phyloP scores from a whole-genome alignment of 805 yeast genomes.

The Wickerhamomyces kurtzmanii region DNA sequence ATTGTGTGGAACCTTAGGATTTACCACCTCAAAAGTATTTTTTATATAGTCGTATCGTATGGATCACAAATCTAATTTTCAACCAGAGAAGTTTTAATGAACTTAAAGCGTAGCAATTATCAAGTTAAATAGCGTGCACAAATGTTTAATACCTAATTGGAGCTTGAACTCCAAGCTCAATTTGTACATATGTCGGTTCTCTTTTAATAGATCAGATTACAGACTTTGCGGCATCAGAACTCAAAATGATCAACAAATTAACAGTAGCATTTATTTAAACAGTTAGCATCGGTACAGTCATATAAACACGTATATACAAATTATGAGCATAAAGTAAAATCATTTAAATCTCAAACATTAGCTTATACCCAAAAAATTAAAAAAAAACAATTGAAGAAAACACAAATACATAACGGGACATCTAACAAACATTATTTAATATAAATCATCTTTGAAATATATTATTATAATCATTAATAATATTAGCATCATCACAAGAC shows the following conservation, averaged over 20 bases:
- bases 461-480: not conserved
- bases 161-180: too few relatives aligned
- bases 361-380: too few relatives aligned
- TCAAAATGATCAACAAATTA: not conserved
- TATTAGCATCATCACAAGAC: not conserved
- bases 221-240: not conserved
- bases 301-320: not conserved
- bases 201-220: not conserved
- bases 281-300: not conserved
- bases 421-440: not conserved
- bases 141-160: too few relatives aligned
- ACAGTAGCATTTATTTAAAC: not conserved
- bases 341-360: too few relatives aligned
- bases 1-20: too few relatives aligned
- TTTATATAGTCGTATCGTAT: too few relatives aligned
- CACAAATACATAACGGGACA: not conserved
- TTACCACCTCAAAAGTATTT: too few relatives aligned
- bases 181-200: constrained; percentile 1
- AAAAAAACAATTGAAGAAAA: not conserved
- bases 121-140: too few relatives aligned
- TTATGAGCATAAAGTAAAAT: too few relatives aligned
- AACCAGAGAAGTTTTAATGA: too few relatives aligned
- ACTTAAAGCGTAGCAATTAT: too few relatives aligned
- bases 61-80: too few relatives aligned
- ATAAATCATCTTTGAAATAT: constrained; percentile 1